Evolutionary conservation across 768 basidiomycete genomes (phyloP).

Genomic region (Tricholoma sp.): DNA sequence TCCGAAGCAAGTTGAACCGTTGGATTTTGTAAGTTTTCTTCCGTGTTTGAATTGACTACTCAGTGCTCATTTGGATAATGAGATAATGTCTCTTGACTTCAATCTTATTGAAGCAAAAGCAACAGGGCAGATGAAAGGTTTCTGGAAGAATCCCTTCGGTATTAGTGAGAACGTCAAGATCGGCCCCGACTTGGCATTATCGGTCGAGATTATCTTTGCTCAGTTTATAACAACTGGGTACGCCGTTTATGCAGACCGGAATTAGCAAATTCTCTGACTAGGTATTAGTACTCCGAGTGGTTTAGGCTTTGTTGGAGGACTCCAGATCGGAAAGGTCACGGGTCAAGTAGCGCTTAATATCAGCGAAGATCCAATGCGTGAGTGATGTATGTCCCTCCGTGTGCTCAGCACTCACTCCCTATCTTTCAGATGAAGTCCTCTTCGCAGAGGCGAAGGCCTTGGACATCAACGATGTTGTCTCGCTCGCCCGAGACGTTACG

Average conservation of each 20-base stretch:
- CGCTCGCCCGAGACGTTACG: not conserved
- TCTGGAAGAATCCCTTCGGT: not conserved
- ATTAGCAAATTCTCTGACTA: not conserved
- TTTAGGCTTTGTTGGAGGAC: not conserved
- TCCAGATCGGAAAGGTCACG: not conserved
- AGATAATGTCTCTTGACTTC: not conserved
- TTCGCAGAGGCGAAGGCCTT: not conserved
- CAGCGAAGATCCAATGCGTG: not conserved
- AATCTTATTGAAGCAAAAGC: not conserved
- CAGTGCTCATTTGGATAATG: no score
- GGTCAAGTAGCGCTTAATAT: not conserved
- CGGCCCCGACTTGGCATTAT: not conserved
- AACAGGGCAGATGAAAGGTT: not conserved
- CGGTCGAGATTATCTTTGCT: not conserved
- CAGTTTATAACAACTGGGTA: not conserved
- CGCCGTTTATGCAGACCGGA: not conserved
- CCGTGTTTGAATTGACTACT: no score
- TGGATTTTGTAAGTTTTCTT: no score
- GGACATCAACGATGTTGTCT: not conserved
- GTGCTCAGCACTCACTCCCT: no score
- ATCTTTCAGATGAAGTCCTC: not conserved
- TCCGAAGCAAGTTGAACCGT: no score
- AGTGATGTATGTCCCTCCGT: not conserved
- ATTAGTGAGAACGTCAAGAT: not conserved
- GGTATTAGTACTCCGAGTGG: not conserved